A percentile compares a stretch with the other conserved stretches of the same genome.
These are phyloP conservation scores for Gossypium australe DNA, from an alignment of 345 rosid genomes.

Conservation along the genomic window DNA sequence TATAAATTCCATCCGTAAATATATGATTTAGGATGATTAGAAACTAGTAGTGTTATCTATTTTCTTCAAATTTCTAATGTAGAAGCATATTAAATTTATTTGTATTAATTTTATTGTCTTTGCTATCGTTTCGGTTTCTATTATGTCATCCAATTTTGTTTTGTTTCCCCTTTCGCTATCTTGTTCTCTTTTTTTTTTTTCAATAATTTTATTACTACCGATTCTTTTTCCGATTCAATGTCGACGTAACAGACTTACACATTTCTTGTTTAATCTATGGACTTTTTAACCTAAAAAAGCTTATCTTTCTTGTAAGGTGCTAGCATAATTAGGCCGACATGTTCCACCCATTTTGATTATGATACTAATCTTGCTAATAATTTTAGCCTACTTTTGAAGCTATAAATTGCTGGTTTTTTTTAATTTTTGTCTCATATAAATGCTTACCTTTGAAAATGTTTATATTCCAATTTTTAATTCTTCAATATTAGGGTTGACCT, in stretches of 20 bases:
- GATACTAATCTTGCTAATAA: background rate
- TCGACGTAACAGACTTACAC: background rate
- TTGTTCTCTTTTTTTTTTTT: background rate
- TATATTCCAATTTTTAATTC: too few relatives aligned
- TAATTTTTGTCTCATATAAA: too few relatives aligned
- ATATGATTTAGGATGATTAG: background rate
- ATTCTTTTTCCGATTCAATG: background rate
- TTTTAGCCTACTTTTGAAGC: background rate
- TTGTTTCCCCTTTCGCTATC: background rate
- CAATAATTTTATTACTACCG: too few relatives aligned
- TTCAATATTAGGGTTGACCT: too few relatives aligned
- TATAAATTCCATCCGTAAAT: background rate
- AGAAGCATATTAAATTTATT: slow-evolving; percentile 2
- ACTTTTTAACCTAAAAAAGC: background rate
- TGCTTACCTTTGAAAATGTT: too few relatives aligned
- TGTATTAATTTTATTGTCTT: background rate
- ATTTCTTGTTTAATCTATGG: background rate
- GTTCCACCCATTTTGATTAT: background rate
- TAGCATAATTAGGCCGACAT: too few relatives aligned
- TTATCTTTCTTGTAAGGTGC: background rate
- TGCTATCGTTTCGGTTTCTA: background rate
- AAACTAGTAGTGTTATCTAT: background rate
- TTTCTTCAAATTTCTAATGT: background rate
- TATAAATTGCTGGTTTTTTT: background rate
- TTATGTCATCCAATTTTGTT: background rate